These are phyloP conservation scores for Nidula microcarpa DNA, from an alignment of 768 basidiomycete species.

Conservation along the genomic window DNA sequence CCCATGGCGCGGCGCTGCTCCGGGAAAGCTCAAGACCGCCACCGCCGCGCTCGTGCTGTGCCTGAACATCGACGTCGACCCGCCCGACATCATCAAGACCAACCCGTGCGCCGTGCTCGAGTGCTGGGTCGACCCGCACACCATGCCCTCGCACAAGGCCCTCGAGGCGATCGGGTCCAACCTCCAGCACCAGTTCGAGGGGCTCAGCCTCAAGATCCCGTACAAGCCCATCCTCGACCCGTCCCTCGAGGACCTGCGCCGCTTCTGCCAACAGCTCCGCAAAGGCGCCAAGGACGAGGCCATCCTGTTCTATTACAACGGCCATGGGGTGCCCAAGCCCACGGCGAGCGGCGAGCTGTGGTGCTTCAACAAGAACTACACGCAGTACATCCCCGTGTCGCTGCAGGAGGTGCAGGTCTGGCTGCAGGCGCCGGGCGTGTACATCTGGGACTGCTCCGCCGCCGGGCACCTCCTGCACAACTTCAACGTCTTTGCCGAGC, in stretches of 20 bases:
- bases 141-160: conserved; percentile 89
- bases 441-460: conserved; percentile 99
- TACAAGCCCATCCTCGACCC: conserved; percentile 97
- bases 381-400: conserved; percentile 97
- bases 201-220: conserved; percentile 87
- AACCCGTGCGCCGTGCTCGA: conserved; percentile 93
- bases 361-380: conserved; percentile 97
- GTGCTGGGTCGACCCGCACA: conserved; percentile 96
- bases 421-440: conserved; percentile 93
- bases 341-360: conserved; percentile 95
- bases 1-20: conserved; percentile 78
- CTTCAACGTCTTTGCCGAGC: conserved; percentile 77
- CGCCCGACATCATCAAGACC: conserved; percentile 96
- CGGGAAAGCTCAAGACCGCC: conserved; percentile 87
- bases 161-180: conserved; percentile 92
- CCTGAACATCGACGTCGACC: conserved; percentile 96
- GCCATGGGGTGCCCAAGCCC: conserved; percentile 96
- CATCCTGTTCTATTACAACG: conserved; percentile 95
- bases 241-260: conserved; percentile 88
- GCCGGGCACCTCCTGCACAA: conserved; percentile 91
- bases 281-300: conserved; percentile 92
- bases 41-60: conserved; percentile 89
- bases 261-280: conserved; percentile 79
- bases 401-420: conserved; percentile 91
- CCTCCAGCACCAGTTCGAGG: conserved; percentile 93